Conservation (phyloP, 768 basidiomycete species). For the Xerocomus spinulosus region DNA sequence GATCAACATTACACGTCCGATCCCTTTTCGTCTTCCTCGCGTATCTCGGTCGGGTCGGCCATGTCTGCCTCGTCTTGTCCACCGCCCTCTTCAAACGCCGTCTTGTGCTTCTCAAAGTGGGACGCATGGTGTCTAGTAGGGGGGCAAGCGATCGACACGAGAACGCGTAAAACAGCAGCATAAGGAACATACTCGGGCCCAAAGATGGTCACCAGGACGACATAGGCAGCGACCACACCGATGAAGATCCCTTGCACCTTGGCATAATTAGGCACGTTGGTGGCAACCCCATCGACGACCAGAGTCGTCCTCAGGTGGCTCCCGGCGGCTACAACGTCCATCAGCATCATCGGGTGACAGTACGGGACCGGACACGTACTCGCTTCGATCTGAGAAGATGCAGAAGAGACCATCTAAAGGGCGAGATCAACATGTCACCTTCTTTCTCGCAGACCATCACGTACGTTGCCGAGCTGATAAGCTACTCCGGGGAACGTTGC, state of each 20-base stretch:
- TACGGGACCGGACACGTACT: slow-evolving; percentile 9
- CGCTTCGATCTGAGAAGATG: slow-evolving; percentile 53
- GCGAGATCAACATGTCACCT: not conserved
- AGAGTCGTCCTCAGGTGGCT: slow-evolving; percentile 50
- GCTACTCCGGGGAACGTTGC: slow-evolving; percentile 84
- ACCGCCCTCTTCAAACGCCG: slow-evolving; percentile 75
- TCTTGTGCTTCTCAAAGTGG: slow-evolving; percentile 80
- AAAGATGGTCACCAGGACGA: slow-evolving; percentile 68
- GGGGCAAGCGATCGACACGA: not conserved
- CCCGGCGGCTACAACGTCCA: slow-evolving; percentile 46
- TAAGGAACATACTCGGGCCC: slow-evolving; percentile 62
- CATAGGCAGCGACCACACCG: slow-evolving; percentile 73
- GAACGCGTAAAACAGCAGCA: not conserved
- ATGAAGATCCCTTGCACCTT: slow-evolving; percentile 87
- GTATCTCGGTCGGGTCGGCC: slow-evolving; percentile 8
- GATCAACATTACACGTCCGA: slow-evolving; percentile 20
- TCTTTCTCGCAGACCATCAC: not conserved
- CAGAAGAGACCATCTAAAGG: slow-evolving; percentile 57
- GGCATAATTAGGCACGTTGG: slow-evolving; percentile 58
- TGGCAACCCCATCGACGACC: slow-evolving; percentile 33
- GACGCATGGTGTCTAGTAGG: slow-evolving; percentile 55
- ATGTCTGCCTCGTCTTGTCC: slow-evolving; percentile 48
- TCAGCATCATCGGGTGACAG: not conserved
- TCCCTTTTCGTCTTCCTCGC: slow-evolving; percentile 18
- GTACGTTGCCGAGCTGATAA: slow-evolving; percentile 74